Conservation (phyloP, 495 filamentous ascomycete genomes). For the Trichoderma parareesei region DNA sequence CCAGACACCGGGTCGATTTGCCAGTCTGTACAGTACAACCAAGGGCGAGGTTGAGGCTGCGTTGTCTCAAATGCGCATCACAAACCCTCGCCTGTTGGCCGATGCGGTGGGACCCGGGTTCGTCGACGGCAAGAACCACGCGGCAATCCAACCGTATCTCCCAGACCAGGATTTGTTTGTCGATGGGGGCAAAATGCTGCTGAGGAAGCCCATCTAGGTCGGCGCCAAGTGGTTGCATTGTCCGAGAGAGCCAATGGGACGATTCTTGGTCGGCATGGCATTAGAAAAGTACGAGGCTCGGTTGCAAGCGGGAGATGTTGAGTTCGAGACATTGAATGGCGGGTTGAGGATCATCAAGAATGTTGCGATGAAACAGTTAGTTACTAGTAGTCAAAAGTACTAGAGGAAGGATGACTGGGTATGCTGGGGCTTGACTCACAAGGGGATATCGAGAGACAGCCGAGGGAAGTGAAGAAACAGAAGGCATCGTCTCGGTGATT, state of each 20-base stretch:
- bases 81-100: slow-evolving; percentile 35
- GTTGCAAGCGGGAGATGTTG: slow-evolving; percentile 12
- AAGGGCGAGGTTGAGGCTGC: slow-evolving; percentile 56
- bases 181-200: slow-evolving; percentile 14
- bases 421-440: too few species aligned
- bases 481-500: too few species aligned
- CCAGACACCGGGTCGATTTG: slow-evolving; percentile 40
- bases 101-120: slow-evolving; percentile 45
- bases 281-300: slow-evolving; percentile 42
- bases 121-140: slow-evolving; percentile 41
- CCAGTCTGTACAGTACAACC: slow-evolving; percentile 46
- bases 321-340: not conserved
- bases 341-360: slow-evolving; percentile 3
- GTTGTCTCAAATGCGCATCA: slow-evolving; percentile 34
- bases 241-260: slow-evolving; percentile 34
- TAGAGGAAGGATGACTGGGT: not conserved
- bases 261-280: slow-evolving; percentile 47
- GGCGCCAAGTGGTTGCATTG: slow-evolving; percentile 23
- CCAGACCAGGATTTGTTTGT: slow-evolving; percentile 35
- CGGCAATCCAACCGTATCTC: slow-evolving; percentile 43
- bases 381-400: not conserved
- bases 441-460: too few species aligned
- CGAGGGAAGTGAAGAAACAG: too few species aligned
- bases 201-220: slow-evolving; percentile 13
- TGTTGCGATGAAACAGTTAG: not conserved